Base-by-base conservation (phyloP, 108 stramenopile species). In the Cylindrotheca closterium region DNA sequence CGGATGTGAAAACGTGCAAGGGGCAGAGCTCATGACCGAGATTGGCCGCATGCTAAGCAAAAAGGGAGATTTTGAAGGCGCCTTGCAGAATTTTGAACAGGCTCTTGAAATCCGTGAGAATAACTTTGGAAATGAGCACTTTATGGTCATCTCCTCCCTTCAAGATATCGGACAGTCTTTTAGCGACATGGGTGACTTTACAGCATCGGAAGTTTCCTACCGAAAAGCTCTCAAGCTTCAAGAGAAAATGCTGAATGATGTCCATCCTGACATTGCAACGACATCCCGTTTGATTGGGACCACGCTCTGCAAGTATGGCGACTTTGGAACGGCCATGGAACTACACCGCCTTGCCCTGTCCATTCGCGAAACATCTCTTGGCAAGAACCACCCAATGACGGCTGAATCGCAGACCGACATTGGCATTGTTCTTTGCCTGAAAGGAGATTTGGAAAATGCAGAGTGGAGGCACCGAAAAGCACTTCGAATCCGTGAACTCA, bases 391-490 rank as follows among this genome's bases (percentile, higher is more conserved):
- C 46, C 32, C 57, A 2, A 22, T 29, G 5, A 55, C 67, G 0
- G 78, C 78, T 18, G 54, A 69, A 18, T 68, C 78, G 21, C 71
- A 79, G 33, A 65, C 50, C 5, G 51, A 68, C 21, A 68, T 79
- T 34, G 78, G 78, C 28, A 59, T 65, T 4, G 51, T 72, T 23
- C 51, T 63, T 8, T 73, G 49, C 31, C 57, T 70, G 26, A 63
- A 53, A 51, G 75, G 74, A 4, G 70, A 71, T 24, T 76, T 64
- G 37, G 65, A 68, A 51, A 50, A 47, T 47, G 67, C 74, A 24
- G 34, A 60, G 23, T 65, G 63, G 63, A 59, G 58, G 19, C 63
- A 72, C 42, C 55, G 53, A 23, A 67, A 68, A 28, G 70, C 70
- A n/a, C 42, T 78, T 1, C 30, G 63, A 15, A 79, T 79, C 25